phyloP scores from a whole-genome alignment of 2,329 filamentous ascomycete genomes.

The Aphanoascus verrucosus region DNA sequence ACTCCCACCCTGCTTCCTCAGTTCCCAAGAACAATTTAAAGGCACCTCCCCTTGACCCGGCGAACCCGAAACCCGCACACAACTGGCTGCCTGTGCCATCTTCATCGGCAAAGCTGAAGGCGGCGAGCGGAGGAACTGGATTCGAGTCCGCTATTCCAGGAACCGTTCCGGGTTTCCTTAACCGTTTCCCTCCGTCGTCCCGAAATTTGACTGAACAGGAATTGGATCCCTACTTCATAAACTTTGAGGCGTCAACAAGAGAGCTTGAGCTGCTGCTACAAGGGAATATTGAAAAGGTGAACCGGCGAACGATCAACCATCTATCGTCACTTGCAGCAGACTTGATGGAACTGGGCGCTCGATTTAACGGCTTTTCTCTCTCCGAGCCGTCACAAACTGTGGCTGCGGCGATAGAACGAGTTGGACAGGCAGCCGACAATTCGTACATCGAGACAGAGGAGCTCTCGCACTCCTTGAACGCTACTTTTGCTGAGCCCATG shows the following conservation, averaged over 20 bases:
- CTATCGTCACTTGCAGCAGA: slow-evolving; percentile 74
- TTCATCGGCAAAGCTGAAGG: slow-evolving; percentile 72
- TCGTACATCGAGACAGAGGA: slow-evolving; percentile 96
- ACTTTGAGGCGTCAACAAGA: slow-evolving; percentile 83
- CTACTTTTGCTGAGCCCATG: slow-evolving; percentile 95
- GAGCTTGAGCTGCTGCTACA: slow-evolving; percentile 80
- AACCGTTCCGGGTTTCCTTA: slow-evolving; percentile 55
- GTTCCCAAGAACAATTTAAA: slow-evolving; percentile 91
- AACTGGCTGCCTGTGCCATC: slow-evolving; percentile 78
- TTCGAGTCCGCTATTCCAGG: slow-evolving; percentile 43
- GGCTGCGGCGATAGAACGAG: slow-evolving; percentile 82
- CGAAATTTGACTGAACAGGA: slow-evolving; percentile 74
- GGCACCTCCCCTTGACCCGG: slow-evolving; percentile 86
- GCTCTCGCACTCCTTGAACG: slow-evolving; percentile 73
- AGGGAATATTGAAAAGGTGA: slow-evolving; percentile 94
- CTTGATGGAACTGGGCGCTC: slow-evolving; percentile 83
- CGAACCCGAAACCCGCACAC: slow-evolving; percentile 83
- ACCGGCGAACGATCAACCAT: slow-evolving; percentile 77
- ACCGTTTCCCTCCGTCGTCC: slow-evolving; percentile 71
- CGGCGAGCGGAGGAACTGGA: slow-evolving; percentile 20
- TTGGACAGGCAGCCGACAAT: slow-evolving; percentile 88
- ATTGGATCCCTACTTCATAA: slow-evolving; percentile 88
- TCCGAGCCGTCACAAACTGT: slow-evolving; percentile 84
- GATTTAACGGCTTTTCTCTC: slow-evolving; percentile 92
- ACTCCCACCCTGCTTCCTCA: slow-evolving; percentile 78